Evolutionary conservation across 306 rosid genomes (phyloP).

Genomic region (Mimosa pudica): DNA sequence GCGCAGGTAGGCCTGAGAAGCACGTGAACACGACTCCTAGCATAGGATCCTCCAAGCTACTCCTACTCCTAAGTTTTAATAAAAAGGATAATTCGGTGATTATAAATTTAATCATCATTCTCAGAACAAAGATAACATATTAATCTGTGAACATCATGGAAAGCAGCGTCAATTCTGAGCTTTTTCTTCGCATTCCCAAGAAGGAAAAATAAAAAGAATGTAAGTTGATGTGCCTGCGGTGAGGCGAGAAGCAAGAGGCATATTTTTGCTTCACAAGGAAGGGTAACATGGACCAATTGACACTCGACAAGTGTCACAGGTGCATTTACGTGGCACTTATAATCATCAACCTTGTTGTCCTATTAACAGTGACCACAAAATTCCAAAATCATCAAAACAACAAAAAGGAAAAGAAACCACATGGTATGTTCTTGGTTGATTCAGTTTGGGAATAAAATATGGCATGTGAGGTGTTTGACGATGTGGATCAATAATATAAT

Average conservation of each 20-base stretch:
- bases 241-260: conserved; percentile 15
- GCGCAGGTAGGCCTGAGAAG: neutral
- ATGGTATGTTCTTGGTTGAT: conserved; percentile 34
- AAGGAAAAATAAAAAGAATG: neutral
- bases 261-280: conserved; percentile 6
- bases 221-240: neutral
- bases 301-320: conserved; percentile 28
- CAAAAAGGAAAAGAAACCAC: conserved; percentile 32
- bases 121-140: conserved; percentile 30
- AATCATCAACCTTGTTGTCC: conserved; percentile 48
- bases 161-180: conserved; percentile 38
- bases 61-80: neutral
- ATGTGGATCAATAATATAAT: neutral
- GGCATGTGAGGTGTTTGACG: conserved; percentile 36
- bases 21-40: neutral
- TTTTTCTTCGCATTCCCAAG: conserved; percentile 36
- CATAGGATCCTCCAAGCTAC: neutral
- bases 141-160: conserved; percentile 42
- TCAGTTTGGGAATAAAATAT: conserved; percentile 10
- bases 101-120: neutral
- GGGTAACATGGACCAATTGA: conserved; percentile 17
- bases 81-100: neutral
- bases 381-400: neutral
- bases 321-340: neutral
- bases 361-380: neutral